Evolutionary conservation across 371 early-diverging fungal genomes (phyloP).

Genomic region (Catenaria anguillulae): DNA sequence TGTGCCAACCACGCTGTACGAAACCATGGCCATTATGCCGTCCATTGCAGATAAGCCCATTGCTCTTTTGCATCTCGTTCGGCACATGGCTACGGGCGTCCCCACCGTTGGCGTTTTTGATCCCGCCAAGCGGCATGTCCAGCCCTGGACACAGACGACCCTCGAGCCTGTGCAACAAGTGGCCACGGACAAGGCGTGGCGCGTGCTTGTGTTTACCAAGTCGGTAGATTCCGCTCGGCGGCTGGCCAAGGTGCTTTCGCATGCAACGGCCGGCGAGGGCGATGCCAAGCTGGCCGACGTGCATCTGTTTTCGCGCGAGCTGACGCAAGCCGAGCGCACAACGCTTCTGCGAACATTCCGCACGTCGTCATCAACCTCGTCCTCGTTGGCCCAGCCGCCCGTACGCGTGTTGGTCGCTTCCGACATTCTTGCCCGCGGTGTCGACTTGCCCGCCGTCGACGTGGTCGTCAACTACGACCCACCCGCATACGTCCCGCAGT

Average conservation of each 20-base stretch:
- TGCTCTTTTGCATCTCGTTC: background rate
- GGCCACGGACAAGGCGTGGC: too few species aligned
- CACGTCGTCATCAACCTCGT: slow-evolving; percentile 25
- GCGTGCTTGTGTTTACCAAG: slow-evolving; percentile 72
- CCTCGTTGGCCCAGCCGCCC: background rate
- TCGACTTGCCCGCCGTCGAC: slow-evolving; percentile 73
- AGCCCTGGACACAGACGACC: too few species aligned
- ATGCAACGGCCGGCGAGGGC: background rate
- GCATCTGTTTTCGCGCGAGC: slow-evolving; percentile 72
- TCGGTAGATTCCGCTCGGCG: slow-evolving; percentile 73
- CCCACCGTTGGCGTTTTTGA: too few species aligned
- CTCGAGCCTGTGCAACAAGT: background rate
- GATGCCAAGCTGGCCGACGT: slow-evolving; percentile 19
- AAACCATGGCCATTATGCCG: background rate
- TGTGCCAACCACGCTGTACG: background rate
- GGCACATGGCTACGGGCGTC: background rate
- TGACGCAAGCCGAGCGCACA: slow-evolving; percentile 45
- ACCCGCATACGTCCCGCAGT: slow-evolving; percentile 73
- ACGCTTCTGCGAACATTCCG: slow-evolving; percentile 51
- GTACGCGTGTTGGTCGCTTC: slow-evolving; percentile 63
- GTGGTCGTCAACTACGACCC: slow-evolving; percentile 89
- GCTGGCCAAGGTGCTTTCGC: slow-evolving; percentile 39
- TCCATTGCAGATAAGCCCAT: background rate
- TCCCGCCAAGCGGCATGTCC: too few species aligned
- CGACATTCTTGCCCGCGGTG: slow-evolving; percentile 88